phyloP scores from a whole-genome alignment of 1,284 basidiomycete genomes.

The Chalciporus piperatoides region DNA sequence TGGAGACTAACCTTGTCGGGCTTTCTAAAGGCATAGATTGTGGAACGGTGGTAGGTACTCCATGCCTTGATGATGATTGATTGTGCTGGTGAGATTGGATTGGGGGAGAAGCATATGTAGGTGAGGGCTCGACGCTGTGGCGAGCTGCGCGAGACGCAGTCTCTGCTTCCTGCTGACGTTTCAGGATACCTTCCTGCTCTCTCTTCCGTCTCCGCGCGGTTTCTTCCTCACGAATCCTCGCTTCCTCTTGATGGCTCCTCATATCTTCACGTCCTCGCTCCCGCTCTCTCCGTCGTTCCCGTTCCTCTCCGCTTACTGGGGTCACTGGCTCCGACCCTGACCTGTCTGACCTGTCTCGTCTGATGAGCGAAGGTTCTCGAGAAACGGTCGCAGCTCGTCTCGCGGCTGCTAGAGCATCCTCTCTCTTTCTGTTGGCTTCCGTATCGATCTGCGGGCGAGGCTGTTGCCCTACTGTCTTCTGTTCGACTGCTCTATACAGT shows the following conservation, averaged over 20 bases:
- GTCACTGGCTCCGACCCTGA: constrained; percentile 27
- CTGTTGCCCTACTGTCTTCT: constrained; percentile 14
- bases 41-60: constrained; percentile 25
- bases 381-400: constrained; percentile 28
- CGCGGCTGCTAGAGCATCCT: constrained; percentile 23
- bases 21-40: constrained; percentile 43
- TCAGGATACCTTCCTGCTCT: constrained; percentile 47
- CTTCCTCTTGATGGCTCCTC: constrained; percentile 24
- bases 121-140: constrained; percentile 21
- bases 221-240: constrained; percentile 32
- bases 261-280: constrained; percentile 19
- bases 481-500: constrained; percentile 26
- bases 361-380: constrained; percentile 24
- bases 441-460: constrained; percentile 30
- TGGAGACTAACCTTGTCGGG: constrained; percentile 38
- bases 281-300: constrained; percentile 27
- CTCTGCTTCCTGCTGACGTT: constrained; percentile 43
- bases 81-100: constrained; percentile 20
- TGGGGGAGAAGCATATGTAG: constrained; percentile 20
- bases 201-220: constrained; percentile 30
- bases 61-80: constrained; percentile 25
- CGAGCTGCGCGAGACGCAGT: constrained; percentile 28
- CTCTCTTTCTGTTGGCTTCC: constrained; percentile 22
- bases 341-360: constrained; percentile 27
- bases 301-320: constrained; percentile 28